Conservation (phyloP, 1,284 basidiomycete species). For the Tilletia horrida region DNA sequence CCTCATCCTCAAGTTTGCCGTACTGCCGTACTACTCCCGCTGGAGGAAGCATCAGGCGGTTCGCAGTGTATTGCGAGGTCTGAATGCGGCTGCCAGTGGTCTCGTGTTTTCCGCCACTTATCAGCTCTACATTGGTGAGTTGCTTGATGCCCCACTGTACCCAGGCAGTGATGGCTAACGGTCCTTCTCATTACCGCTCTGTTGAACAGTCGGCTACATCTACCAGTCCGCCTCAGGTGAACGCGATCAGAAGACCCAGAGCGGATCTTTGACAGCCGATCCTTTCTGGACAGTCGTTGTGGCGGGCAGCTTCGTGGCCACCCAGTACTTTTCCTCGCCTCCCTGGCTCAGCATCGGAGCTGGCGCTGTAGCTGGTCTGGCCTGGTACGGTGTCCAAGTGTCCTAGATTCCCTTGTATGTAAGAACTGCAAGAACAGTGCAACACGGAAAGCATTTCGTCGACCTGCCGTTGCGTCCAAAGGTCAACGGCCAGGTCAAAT, state of each 20-base stretch:
- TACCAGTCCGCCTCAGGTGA: conserved; percentile 50
- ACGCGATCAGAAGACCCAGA: conserved; percentile 29
- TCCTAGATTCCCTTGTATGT: neutral
- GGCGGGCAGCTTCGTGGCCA: conserved; percentile 48
- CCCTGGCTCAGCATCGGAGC: conserved; percentile 55
- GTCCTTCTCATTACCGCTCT: neutral
- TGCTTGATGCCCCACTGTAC: no score
- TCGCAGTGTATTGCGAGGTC: conserved; percentile 59
- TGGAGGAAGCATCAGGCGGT: conserved; percentile 58
- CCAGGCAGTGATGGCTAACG: neutral
- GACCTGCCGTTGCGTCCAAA: no score
- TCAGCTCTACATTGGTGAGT: conserved; percentile 57
- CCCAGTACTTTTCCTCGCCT: conserved; percentile 54
- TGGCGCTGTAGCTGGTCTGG: conserved; percentile 56
- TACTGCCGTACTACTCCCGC: conserved; percentile 61
- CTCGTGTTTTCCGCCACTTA: conserved; percentile 63
- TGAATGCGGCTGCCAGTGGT: conserved; percentile 63
- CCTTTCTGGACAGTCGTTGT: conserved; percentile 59
- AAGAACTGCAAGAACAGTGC: no score
- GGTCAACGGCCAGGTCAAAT: no score
- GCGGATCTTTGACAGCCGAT: conserved; percentile 56
- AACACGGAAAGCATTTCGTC: no score
- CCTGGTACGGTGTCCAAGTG: conserved; percentile 56
- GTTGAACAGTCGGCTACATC: conserved; percentile 41
- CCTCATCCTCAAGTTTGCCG: conserved; percentile 60